Evolutionary conservation across 352 stramenopile species (phyloP).

Genomic region (Globisporangium canariense): DNA sequence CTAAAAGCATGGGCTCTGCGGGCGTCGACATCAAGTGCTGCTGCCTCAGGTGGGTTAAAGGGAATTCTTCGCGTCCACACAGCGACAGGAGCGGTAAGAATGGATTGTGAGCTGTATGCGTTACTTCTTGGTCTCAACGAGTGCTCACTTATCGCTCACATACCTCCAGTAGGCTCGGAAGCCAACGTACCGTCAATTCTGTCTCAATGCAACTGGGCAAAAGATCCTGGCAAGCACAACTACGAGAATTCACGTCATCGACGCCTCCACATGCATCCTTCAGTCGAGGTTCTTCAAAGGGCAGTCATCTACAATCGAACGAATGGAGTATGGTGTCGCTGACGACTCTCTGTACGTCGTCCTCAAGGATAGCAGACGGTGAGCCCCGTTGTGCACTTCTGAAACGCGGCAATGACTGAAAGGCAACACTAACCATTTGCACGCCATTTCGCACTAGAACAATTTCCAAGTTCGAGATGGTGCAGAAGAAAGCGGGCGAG

Average conservation of each 20-base stretch:
- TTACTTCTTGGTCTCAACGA: background rate
- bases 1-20: constrained; percentile 54
- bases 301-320: constrained; percentile 25
- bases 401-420: background rate
- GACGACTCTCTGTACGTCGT: constrained; percentile 32
- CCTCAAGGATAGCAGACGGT: constrained; percentile 31
- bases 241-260: constrained; percentile 30
- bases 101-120: background rate
- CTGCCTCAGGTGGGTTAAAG: constrained; percentile 32
- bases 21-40: constrained; percentile 16
- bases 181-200: constrained; percentile 31
- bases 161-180: constrained; percentile 23
- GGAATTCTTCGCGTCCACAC: constrained; percentile 53
- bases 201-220: constrained; percentile 29
- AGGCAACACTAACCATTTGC: background rate
- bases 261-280: constrained; percentile 32
- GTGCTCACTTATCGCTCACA: constrained; percentile 1
- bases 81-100: constrained; percentile 25
- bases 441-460: constrained; percentile 16
- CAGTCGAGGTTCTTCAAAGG: constrained; percentile 23
- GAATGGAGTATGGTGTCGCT: constrained; percentile 24
- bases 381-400: background rate
- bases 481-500: constrained; percentile 24
- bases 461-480: constrained; percentile 26
- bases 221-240: constrained; percentile 32